Evolutionary conservation across 2,329 filamentous ascomycete genomes (phyloP).

Genomic region (Fusarium succisae): DNA sequence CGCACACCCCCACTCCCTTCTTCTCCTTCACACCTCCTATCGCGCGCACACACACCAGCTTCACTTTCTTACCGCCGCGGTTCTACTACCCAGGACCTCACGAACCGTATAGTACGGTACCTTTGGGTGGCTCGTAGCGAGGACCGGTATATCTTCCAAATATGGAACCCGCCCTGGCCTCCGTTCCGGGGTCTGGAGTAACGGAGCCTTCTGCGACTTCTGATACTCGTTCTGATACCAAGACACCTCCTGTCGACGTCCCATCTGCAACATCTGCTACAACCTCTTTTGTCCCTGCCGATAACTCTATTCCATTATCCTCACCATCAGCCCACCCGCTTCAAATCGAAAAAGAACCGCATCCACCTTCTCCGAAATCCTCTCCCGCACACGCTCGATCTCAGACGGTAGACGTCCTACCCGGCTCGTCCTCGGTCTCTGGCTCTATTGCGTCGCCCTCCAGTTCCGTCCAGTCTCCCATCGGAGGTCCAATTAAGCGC

Average conservation of each 20-base stretch:
- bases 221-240: conserved; percentile 43
- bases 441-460: conserved; percentile 17
- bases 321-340: conserved; percentile 32
- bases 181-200: conserved; percentile 33
- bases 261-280: conserved; percentile 23
- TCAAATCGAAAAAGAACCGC: conserved; percentile 18
- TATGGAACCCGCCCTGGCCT: conserved; percentile 40
- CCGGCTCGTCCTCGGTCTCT: conserved; percentile 33
- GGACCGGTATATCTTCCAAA: conserved; percentile 38
- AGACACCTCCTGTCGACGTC: conserved; percentile 31
- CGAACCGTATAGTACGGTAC: conserved; percentile 23
- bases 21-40: conserved; percentile 8
- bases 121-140: conserved; percentile 26
- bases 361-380: conserved; percentile 24
- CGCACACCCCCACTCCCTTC: conserved; percentile 30
- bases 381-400: conserved; percentile 38
- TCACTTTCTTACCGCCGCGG: conserved; percentile 17
- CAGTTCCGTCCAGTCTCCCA: conserved; percentile 30
- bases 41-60: conserved; percentile 26
- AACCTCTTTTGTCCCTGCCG: conserved; percentile 26
- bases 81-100: conserved; percentile 22
- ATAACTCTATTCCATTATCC: conserved; percentile 30
- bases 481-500: conserved; percentile 59
- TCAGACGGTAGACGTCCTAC: conserved; percentile 38
- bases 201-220: conserved; percentile 34